Conservation (phyloP, 73 alveolate genomes). For the Urostyla sp. region DNA sequence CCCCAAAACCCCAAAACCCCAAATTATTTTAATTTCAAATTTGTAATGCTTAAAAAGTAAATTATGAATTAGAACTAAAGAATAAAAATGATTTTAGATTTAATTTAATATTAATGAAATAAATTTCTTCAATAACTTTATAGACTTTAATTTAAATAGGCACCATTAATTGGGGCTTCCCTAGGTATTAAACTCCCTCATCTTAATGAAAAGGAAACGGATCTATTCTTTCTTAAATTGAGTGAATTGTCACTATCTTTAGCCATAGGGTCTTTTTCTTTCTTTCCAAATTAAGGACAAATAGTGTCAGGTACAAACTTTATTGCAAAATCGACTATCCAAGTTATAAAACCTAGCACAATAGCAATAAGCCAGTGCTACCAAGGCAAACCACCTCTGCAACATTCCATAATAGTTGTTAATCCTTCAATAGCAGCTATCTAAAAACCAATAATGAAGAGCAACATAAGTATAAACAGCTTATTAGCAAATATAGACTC, state of each 20-base stretch:
- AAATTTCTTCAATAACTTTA: too few relatives aligned
- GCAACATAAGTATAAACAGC: slow-evolving; percentile 47
- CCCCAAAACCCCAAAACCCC: too few relatives aligned
- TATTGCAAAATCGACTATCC: slow-evolving; percentile 55
- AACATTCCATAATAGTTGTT: slow-evolving; percentile 73
- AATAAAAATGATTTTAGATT: too few relatives aligned
- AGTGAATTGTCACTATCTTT: neutral
- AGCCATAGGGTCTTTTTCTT: slow-evolving; percentile 8
- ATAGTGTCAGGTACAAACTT: slow-evolving; percentile 72
- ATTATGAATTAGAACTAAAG: too few relatives aligned
- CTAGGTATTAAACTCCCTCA: too few relatives aligned
- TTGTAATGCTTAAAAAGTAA: too few relatives aligned
- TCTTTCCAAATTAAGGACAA: slow-evolving; percentile 11
- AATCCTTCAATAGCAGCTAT: slow-evolving; percentile 77
- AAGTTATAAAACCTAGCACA: slow-evolving; percentile 78
- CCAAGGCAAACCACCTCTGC: slow-evolving; percentile 77
- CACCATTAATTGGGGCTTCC: too few relatives aligned
- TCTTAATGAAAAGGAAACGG: neutral
- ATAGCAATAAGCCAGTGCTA: slow-evolving; percentile 86
- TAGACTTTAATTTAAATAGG: too few relatives aligned
- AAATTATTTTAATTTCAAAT: too few relatives aligned
- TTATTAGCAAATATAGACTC: slow-evolving; percentile 71
- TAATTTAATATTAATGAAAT: too few relatives aligned
- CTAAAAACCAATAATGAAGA: slow-evolving; percentile 37
- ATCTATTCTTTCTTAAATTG: neutral